Evolutionary conservation across 352 stramenopile species (phyloP).

Genomic region (Globisporangium canariense): DNA sequence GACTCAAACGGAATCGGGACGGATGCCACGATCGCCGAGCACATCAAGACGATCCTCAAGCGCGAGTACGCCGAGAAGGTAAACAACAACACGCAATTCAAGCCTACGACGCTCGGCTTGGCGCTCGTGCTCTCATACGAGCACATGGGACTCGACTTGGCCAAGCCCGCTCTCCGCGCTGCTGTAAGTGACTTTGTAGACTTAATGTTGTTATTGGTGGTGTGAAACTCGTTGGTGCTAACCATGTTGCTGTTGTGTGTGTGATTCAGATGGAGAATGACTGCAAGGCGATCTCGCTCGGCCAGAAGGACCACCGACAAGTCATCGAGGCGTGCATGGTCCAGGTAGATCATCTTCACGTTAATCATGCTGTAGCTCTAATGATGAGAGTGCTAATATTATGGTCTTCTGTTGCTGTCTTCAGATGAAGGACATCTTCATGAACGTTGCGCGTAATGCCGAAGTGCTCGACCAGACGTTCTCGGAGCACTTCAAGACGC

Average conservation of each 20-base stretch:
- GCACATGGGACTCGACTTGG: conserved; percentile 94
- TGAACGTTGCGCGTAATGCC: conserved; percentile 68
- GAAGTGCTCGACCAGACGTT: conserved; percentile 90
- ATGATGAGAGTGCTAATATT: background rate
- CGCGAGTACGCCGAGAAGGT: conserved; percentile 96
- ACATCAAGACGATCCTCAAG: conserved; percentile 99
- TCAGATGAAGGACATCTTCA: conserved; percentile 79
- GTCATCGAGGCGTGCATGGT: conserved; percentile 84
- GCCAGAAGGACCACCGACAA: conserved; percentile 69
- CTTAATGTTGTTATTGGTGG: background rate
- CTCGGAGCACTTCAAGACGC: conserved; percentile 80
- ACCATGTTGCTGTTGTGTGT: background rate
- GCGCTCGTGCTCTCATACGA: conserved; percentile 91
- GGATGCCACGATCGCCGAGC: conserved; percentile 95
- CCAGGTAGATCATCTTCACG: conserved; percentile 53
- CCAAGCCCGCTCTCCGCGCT: conserved; percentile 93
- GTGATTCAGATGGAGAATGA: conserved; percentile 88
- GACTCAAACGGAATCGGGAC: conserved; percentile 94
- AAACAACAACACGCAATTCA: conserved; percentile 92
- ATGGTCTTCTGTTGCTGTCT: conserved; percentile 1
- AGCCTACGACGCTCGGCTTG: conserved; percentile 88
- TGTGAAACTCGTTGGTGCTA: background rate
- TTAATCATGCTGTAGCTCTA: background rate
- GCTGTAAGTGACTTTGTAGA: conserved; percentile 33
- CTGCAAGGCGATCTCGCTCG: conserved; percentile 84